Conservation (phyloP, 2,329 filamentous ascomycete genomes). For the Trichothecium roseum region DNA sequence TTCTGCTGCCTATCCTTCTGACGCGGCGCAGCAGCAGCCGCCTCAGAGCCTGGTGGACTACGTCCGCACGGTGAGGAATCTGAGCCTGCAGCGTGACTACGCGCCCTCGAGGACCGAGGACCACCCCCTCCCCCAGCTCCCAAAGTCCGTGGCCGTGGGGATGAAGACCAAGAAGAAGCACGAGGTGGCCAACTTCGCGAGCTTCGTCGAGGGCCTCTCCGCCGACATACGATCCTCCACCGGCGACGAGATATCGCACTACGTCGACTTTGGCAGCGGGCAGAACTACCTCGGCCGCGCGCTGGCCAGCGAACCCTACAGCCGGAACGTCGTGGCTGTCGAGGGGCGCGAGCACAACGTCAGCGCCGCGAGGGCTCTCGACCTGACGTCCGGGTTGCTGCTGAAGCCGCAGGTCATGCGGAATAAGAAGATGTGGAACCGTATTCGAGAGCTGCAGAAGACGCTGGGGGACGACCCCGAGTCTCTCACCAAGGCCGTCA, state of each 20-base stretch:
- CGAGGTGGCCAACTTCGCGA: constrained; percentile 85
- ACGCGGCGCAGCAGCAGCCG: constrained; percentile 20
- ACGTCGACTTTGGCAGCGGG: constrained; percentile 92
- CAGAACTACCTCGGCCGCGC: constrained; percentile 92
- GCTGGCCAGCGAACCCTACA: constrained; percentile 76
- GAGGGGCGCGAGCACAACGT: constrained; percentile 85
- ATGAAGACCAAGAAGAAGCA: constrained; percentile 97
- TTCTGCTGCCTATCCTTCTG: constrained; percentile 7
- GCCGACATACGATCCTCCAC: constrained; percentile 48
- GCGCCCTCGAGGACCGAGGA: constrained; percentile 17
- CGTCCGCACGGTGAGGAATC: constrained; percentile 57
- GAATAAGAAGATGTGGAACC: constrained; percentile 71
- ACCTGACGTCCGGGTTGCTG: constrained; percentile 69
- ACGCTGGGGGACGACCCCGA: constrained; percentile 28
- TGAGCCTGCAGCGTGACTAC: constrained; percentile 58
- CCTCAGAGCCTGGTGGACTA: constrained; percentile 58
- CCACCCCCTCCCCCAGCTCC: constrained; percentile 44
- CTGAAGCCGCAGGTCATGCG: constrained; percentile 63
- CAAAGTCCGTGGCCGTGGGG: constrained; percentile 66
- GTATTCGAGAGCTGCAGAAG: constrained; percentile 30
- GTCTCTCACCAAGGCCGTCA: constrained; percentile 19
- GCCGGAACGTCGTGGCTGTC: constrained; percentile 79
- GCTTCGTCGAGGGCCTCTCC: constrained; percentile 59
- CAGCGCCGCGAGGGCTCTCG: constrained; percentile 70
- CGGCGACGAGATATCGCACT: constrained; percentile 60